A percentile compares a stretch with the other conserved stretches of the same genome.
phyloP scores from a whole-genome alignment of 257 asterid species.

The Euphrasia confusa region DNA sequence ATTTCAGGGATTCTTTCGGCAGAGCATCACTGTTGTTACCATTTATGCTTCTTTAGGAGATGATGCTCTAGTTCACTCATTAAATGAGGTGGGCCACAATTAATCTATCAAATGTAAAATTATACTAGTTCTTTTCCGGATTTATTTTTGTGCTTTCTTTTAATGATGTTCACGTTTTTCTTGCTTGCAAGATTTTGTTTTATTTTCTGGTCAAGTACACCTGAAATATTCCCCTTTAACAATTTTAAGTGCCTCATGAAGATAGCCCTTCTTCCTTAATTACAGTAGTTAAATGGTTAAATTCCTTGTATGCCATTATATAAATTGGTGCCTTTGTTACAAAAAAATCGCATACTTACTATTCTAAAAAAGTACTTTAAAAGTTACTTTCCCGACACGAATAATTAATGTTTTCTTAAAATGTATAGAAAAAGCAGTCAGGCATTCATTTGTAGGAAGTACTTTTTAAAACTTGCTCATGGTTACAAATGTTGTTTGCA shows the following conservation, averaged over 20 bases:
- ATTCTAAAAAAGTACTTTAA: too few species aligned
- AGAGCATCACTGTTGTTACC: conserved; percentile 79
- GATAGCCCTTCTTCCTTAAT: too few species aligned
- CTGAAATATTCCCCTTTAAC: conserved; percentile 11
- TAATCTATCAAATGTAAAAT: conserved; percentile 3
- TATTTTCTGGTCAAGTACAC: conserved; percentile 6
- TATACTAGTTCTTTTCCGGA: not conserved
- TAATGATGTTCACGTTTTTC: too few species aligned
- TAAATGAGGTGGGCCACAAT: conserved; percentile 60
- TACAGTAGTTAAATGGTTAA: too few species aligned
- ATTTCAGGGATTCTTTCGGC: conserved; percentile 80
- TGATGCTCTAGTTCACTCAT: conserved; percentile 77
- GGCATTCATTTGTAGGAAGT: not conserved
- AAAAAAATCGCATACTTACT: too few species aligned
- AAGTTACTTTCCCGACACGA: too few species aligned
- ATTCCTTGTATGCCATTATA: too few species aligned
- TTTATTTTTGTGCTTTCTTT: not conserved
- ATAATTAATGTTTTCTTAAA: too few species aligned
- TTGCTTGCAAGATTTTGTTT: too few species aligned
- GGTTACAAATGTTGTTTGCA: conserved; percentile 34
- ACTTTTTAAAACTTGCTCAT: conserved; percentile 17
- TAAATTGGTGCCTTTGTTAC: too few species aligned
- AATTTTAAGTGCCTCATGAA: too few species aligned
- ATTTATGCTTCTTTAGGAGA: conserved; percentile 87
- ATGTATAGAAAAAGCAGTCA: too few species aligned